Conservation (phyloP, 1,284 basidiomycete genomes). For the Ustilago sp. region DNA sequence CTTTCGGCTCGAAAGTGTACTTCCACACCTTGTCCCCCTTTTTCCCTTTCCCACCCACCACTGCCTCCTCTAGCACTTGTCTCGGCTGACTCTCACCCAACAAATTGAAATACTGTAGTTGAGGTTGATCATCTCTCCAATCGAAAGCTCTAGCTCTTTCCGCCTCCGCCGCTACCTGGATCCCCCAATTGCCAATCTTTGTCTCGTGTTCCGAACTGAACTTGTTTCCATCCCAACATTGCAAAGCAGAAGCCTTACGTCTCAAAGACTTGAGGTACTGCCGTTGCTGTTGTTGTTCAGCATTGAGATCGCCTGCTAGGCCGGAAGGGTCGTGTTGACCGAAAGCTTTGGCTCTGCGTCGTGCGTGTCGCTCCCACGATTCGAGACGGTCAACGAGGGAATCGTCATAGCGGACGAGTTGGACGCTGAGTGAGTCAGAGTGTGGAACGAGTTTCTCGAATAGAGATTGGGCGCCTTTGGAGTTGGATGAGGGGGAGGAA, state of each 20-base stretch:
- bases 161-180: conserved; percentile 54
- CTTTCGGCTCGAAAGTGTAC: conserved; percentile 39
- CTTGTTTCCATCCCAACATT: conserved; percentile 45
- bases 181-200: conserved; percentile 57
- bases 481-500: background rate
- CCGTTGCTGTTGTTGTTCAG: conserved; percentile 30
- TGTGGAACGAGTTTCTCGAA: conserved; percentile 43
- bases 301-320: conserved; percentile 40
- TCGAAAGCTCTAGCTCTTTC: conserved; percentile 55
- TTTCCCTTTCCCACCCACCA: background rate
- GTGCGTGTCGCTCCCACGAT: conserved; percentile 54
- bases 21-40: conserved; percentile 19
- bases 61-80: conserved; percentile 8
- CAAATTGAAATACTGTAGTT: conserved; percentile 39
- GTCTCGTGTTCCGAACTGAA: conserved; percentile 31
- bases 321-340: conserved; percentile 51
- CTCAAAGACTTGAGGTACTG: conserved; percentile 43
- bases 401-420: conserved; percentile 53
- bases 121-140: conserved; percentile 53
- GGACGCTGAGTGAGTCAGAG: conserved; percentile 48
- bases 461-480: conserved; percentile 4
- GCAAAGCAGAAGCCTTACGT: conserved; percentile 28
- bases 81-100: conserved; percentile 19
- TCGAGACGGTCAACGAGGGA: conserved; percentile 51
- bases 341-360: conserved; percentile 50